Base-by-base conservation (phyloP, 2,329 filamentous ascomycete genomes). In the Exophiala alcalophila region DNA sequence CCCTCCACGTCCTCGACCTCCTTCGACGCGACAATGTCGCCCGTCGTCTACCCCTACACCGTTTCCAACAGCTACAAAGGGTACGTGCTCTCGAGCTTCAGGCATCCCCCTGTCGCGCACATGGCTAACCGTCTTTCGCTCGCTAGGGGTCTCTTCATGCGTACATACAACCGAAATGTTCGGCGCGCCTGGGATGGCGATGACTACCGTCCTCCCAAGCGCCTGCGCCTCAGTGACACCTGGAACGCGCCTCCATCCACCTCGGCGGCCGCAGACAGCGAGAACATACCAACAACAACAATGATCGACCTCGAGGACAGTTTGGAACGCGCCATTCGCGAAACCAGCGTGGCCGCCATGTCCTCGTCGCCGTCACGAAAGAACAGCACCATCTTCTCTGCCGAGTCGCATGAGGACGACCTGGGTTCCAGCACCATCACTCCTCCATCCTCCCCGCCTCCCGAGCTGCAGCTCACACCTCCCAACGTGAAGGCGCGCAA, bases 401-500 rank as follows among this genome's bases (percentile, higher is more conserved):
- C 67, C 52, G 65, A 65, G 5, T 61, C 65, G 19, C 66, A 69
- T 19, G 66, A 67, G 55, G 56, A 57, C 21, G 57, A 57, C 15
- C 3, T 43, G 24, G 53, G 48, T 19, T 53, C 54, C 28, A 65
- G 65, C 45, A 61, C 68, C 24, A 68, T 69, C 25, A 75, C 71
- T 28, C 72, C 73, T 24, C 73, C 74, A 3, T 75, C 73, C 7
- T 75, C 72, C 42, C 71, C 74, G 39, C 72, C 73, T 24, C 66
- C 65, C 12, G 36, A 27, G 7, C 59, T 65, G 34, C 68, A 63
- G 19, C 58, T 64, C 56, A 65, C 61, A 10, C 65, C 65, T n/a
- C 66, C 67, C 9, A 64, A 63, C 24, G 59, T 62, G 26, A 67
- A 65, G 37, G 65, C 62, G 20, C 64, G 72, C 31, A 71, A 73